Percentiles rank a stretch among this genome's conserved stretches.
These are phyloP conservation scores for Fraxinus platypoda DNA, from an alignment of 305 asterid genomes.

Conservation along the genomic window DNA sequence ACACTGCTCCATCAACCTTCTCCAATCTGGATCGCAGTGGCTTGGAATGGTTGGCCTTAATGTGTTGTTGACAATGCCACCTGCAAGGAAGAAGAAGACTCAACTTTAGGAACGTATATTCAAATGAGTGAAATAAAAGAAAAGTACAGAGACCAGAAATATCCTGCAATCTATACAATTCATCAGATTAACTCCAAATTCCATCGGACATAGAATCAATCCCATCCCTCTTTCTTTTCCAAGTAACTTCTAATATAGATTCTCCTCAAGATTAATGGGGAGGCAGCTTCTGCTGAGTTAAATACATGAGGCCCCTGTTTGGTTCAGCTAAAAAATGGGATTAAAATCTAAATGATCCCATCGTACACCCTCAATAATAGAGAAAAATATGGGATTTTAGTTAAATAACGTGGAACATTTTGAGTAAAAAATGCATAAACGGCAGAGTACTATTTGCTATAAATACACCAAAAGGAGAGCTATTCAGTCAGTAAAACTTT, in stretches of 20 bases:
- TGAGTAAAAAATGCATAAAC: not conserved
- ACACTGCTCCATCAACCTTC: conserved; percentile 68
- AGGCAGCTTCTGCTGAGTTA: not conserved
- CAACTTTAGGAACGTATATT: not conserved
- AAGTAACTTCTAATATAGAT: not conserved
- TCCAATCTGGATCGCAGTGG: conserved; percentile 70
- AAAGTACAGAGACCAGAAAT: not conserved
- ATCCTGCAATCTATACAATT: not conserved
- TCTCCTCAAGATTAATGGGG: not conserved
- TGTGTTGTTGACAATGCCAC: conserved; percentile 78
- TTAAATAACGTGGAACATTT: not conserved
- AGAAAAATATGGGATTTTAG: not conserved
- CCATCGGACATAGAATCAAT: not conserved
- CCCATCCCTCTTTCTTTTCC: not conserved
- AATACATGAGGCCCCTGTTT: not conserved
- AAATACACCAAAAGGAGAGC: not conserved
- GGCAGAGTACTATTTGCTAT: not conserved
- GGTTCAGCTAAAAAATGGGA: not conserved
- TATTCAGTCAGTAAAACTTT: not conserved
- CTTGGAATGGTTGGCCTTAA: conserved; percentile 72
- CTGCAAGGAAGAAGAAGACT: conserved; percentile 30
- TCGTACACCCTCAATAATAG: not conserved
- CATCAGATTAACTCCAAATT: not conserved
- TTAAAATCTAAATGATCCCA: not conserved
- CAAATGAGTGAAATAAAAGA: not conserved